phyloP scores from a whole-genome alignment of 441 rosid genomes.

The Gossypium lobatum region DNA sequence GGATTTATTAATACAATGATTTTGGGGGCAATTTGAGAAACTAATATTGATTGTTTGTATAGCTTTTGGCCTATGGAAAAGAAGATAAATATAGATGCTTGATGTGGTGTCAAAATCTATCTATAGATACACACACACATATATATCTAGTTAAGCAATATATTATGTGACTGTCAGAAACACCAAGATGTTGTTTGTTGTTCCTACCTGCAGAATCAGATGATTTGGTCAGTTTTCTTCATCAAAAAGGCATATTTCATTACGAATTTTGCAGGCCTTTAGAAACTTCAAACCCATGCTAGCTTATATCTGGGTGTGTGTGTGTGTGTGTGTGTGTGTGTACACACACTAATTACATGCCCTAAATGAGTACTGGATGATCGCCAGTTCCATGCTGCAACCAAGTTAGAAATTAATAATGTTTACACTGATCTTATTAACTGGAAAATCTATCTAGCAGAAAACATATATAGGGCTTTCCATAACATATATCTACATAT shows the following conservation, averaged over 20 bases:
- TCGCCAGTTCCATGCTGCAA: no score
- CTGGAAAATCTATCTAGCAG: background rate
- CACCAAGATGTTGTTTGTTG: background rate
- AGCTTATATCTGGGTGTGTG: background rate
- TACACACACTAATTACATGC: background rate
- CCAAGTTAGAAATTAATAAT: no score
- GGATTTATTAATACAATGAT: background rate
- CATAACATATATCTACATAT: no score
- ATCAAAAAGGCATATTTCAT: background rate
- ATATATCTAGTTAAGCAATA: no score
- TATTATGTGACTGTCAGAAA: background rate
- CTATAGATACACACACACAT: no score
- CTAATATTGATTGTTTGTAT: background rate
- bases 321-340: no score
- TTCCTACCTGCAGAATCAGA: background rate
- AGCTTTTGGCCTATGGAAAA: background rate
- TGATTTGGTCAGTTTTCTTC: background rate
- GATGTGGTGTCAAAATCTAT: background rate
- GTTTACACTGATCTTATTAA: background rate
- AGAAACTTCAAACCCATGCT: background rate
- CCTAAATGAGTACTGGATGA: background rate
- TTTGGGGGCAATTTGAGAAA: background rate
- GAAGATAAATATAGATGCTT: background rate
- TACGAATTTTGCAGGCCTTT: background rate
- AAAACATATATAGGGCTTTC: no score